Conservation (phyloP, 176 grass and related monocot genomes). For the Oryza officinalis region DNA sequence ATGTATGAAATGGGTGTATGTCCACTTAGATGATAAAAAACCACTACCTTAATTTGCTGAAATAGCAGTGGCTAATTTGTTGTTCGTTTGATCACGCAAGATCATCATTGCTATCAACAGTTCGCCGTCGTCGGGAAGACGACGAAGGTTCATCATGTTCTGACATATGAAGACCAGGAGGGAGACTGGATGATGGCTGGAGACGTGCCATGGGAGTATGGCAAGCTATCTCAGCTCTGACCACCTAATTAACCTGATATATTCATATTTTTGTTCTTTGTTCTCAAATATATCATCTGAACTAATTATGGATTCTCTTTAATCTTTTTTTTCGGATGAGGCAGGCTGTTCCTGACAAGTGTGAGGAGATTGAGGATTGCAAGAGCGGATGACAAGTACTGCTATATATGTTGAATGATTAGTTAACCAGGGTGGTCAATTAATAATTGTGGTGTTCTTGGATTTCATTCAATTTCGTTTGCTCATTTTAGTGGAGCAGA, state of each 20-base stretch:
- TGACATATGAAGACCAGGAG: constrained; percentile 72
- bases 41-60: no score
- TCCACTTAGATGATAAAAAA: no score
- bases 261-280: neutral
- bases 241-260: neutral
- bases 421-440: neutral
- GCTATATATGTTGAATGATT: neutral
- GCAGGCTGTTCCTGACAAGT: constrained; percentile 59
- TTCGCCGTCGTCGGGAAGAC: neutral
- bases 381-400: constrained; percentile 43
- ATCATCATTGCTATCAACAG: constrained; percentile 43
- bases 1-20: no score
- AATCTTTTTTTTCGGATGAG: neutral
- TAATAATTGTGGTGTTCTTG: neutral
- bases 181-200: constrained; percentile 87
- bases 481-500: neutral
- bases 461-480: neutral
- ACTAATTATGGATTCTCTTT: neutral
- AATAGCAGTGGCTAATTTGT: neutral
- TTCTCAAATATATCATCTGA: neutral
- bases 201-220: constrained; percentile 76
- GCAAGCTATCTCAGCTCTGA: neutral
- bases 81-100: constrained; percentile 22
- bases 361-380: constrained; percentile 74
- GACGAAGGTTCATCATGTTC: constrained; percentile 44